Evolutionary conservation across 768 basidiomycete genomes (phyloP).

Genomic region (Kondoa subrosea): DNA sequence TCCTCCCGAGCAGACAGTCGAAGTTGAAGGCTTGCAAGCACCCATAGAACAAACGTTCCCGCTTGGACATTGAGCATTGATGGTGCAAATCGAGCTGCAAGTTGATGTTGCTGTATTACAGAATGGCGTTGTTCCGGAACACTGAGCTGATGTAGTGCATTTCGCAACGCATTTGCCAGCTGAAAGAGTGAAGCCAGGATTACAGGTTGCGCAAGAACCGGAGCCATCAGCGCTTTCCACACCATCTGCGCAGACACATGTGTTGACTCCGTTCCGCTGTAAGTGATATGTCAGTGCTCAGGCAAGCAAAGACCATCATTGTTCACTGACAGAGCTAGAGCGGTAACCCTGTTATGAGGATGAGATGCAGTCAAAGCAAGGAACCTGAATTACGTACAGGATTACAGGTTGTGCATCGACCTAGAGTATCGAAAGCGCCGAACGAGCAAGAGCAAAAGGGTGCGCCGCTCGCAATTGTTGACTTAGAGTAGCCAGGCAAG

Average conservation of each 20-base stretch:
- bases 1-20: neutral
- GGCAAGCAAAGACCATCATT: no score
- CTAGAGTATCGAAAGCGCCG: neutral
- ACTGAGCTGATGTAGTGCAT: neutral
- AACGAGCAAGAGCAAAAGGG: neutral
- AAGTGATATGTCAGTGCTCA: neutral
- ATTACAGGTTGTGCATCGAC: neutral
- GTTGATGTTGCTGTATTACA: neutral
- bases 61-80: neutral
- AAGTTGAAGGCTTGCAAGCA: neutral
- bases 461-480: neutral
- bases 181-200: neutral
- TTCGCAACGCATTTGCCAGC: neutral
- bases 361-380: no score
- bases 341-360: no score
- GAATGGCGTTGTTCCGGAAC: neutral
- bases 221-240: neutral
- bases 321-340: no score
- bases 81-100: neutral
- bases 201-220: neutral
- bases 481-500: neutral
- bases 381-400: neutral
- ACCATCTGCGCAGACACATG: neutral
- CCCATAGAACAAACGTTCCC: neutral
- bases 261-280: neutral